A percentile compares a stretch with the other conserved stretches of the same genome.
These are phyloP conservation scores for Metschnikowia borealis DNA, from an alignment of 805 yeast genomes.

Conservation along the genomic window DNA sequence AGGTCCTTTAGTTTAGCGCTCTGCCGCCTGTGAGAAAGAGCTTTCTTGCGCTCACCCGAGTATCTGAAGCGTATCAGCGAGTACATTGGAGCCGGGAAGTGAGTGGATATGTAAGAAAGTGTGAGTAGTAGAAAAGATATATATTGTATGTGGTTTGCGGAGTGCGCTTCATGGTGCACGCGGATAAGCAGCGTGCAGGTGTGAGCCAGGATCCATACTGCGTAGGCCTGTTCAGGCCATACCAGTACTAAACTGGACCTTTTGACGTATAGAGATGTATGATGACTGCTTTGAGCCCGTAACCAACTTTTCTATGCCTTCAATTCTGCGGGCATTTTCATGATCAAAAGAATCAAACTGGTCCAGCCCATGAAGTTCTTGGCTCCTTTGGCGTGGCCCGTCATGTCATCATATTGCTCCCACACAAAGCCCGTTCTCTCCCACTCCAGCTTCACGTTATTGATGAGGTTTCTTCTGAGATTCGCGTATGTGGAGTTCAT, in stretches of 20 bases:
- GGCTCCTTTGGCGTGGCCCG: constrained; percentile 77
- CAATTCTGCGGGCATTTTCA: constrained; percentile 69
- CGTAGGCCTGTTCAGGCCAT: no score
- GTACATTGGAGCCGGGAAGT: not conserved
- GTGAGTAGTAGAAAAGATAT: not conserved
- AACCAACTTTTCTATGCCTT: not conserved
- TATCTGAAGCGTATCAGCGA: constrained; percentile 11
- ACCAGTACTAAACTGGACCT: no score
- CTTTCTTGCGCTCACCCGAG: constrained; percentile 3
- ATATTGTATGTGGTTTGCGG: not conserved
- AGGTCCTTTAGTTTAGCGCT: constrained; percentile 45
- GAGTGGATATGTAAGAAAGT: not conserved
- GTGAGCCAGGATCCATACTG: not conserved
- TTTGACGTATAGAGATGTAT: no score
- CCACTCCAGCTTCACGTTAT: constrained; percentile 70
- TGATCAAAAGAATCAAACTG: constrained; percentile 69
- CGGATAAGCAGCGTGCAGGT: constrained; percentile 3
- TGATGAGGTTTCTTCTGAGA: constrained; percentile 63
- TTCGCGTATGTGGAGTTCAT: constrained; percentile 41
- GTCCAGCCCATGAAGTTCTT: constrained; percentile 96
- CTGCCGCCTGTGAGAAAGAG: constrained; percentile 16
- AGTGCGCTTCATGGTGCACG: constrained; percentile 2
- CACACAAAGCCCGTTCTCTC: constrained; percentile 73
- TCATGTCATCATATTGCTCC: constrained; percentile 81
- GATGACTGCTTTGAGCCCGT: no score